A percentile compares a stretch with the other conserved stretches of the same genome.
Evolutionary conservation across 495 filamentous ascomycete species (phyloP).

Genomic region (Trichoderma erinaceum): DNA sequence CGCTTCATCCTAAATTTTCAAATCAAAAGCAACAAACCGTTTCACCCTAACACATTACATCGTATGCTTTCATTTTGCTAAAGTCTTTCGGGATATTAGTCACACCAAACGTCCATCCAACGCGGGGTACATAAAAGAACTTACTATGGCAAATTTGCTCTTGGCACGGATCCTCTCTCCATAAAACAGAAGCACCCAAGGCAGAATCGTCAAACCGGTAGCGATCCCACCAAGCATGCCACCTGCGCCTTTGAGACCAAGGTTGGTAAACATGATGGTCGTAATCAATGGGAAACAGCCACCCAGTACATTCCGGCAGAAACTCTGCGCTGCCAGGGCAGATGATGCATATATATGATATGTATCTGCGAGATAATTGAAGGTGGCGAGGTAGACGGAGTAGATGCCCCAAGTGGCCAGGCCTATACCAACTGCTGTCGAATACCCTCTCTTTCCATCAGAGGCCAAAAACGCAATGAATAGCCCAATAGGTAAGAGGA

Average conservation of each 20-base stretch:
- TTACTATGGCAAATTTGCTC: constrained; percentile 60
- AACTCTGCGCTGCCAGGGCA: constrained; percentile 81
- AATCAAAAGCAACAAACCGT: background rate
- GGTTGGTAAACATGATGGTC: constrained; percentile 58
- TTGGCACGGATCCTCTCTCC: constrained; percentile 71
- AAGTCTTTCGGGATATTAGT: background rate
- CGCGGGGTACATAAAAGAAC: background rate
- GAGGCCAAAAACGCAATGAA: constrained; percentile 61
- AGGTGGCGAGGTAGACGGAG: constrained; percentile 80
- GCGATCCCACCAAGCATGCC: constrained; percentile 74
- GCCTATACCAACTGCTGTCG: constrained; percentile 52
- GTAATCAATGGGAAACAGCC: constrained; percentile 79
- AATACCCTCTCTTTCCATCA: background rate
- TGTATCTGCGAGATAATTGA: constrained; percentile 91
- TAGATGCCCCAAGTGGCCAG: constrained; percentile 85
- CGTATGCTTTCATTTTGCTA: background rate
- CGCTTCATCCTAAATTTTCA: background rate
- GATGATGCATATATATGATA: constrained; percentile 82
- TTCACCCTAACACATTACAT: background rate
- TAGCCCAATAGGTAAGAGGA: constrained; percentile 60
- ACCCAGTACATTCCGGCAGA: constrained; percentile 76
- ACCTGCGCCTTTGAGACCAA: constrained; percentile 68
- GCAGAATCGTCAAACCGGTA: constrained; percentile 64
- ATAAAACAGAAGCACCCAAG: constrained; percentile 78
- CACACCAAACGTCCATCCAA: background rate